Evolutionary conservation across 495 filamentous ascomycete genomes (phyloP).

Genomic region (Opeltia flavorubescens): DNA sequence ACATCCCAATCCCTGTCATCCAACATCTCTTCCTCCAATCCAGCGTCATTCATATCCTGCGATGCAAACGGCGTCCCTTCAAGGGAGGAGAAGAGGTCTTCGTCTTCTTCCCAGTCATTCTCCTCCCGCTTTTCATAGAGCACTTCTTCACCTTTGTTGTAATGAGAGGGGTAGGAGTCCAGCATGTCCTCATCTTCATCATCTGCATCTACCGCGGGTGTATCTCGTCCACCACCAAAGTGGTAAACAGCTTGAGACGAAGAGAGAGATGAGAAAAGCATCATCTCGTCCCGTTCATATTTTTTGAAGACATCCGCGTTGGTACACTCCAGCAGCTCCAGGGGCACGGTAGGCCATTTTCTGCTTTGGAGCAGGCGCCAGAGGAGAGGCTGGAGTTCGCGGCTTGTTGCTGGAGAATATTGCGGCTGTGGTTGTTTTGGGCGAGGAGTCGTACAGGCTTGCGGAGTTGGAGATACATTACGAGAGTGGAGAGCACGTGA

Average conservation of each 20-base stretch:
- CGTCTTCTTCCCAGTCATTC: neutral
- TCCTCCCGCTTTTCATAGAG: too few species aligned
- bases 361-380: neutral
- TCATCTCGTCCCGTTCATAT: too few species aligned
- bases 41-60: neutral
- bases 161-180: neutral
- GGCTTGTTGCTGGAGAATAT: neutral
- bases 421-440: too few species aligned
- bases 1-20: neutral
- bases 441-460: neutral
- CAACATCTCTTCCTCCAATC: neutral
- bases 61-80: neutral
- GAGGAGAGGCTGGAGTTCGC: neutral
- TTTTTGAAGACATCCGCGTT: too few species aligned
- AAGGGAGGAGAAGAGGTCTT: neutral
- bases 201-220: slow-evolving; percentile 1
- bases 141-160: too few species aligned
- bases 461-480: neutral
- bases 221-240: too few species aligned
- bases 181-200: neutral
- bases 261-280: too few species aligned
- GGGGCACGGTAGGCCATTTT: neutral
- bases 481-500: neutral
- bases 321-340: neutral
- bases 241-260: too few species aligned